These are phyloP conservation scores for Achaetomiella virescens DNA, from an alignment of 495 filamentous ascomycete genomes.

Conservation along the genomic window DNA sequence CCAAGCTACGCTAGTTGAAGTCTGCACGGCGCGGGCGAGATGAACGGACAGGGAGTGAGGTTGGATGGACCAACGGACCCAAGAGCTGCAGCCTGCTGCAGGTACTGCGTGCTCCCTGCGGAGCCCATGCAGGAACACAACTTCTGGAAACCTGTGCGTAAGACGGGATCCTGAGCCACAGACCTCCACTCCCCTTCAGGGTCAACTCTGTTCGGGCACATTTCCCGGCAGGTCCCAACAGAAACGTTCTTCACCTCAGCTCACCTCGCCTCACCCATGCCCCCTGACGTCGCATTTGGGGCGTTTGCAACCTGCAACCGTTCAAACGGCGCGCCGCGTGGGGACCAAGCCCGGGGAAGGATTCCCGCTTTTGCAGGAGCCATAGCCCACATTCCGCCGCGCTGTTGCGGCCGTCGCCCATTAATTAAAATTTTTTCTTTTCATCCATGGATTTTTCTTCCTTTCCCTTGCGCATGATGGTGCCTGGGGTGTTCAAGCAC, in stretches of 20 bases:
- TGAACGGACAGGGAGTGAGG: background rate
- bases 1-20: no score
- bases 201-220: background rate
- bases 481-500: no score
- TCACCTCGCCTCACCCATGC: background rate
- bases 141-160: constrained; percentile 18
- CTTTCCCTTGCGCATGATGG: background rate
- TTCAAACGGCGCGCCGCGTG: constrained; percentile 13
- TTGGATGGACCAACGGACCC: no score
- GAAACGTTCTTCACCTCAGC: background rate
- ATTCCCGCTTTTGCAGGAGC: constrained; percentile 19
- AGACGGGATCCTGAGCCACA: no score
- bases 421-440: background rate
- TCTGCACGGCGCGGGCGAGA: constrained; percentile 5
- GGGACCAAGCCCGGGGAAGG: constrained; percentile 22
- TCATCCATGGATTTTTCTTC: background rate
- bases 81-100: background rate
- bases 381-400: constrained; percentile 5
- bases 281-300: constrained; percentile 1
- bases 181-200: no score
- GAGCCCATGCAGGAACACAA: background rate
- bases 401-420: background rate
- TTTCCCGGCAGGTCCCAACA: background rate
- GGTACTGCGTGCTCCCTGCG: background rate
- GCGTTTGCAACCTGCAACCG: background rate